Percentiles rank a stretch among this genome's conserved stretches.
These are phyloP conservation scores for Sanghuangporus sanghuang DNA, from an alignment of 1,284 basidiomycete species.

Conservation along the genomic window DNA sequence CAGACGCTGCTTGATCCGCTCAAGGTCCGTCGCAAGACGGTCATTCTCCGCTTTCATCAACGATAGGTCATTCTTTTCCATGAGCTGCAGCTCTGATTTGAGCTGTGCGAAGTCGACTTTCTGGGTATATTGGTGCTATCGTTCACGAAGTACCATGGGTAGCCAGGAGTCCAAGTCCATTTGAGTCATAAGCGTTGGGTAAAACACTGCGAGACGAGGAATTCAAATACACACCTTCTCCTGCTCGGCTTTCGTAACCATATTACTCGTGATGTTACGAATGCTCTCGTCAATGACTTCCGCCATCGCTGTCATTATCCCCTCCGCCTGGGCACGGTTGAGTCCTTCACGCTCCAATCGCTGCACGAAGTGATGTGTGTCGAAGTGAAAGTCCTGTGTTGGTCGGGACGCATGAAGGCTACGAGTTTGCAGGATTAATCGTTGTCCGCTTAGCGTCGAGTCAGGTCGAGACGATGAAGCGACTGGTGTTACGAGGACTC, in stretches of 20 bases:
- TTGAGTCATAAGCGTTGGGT: background rate
- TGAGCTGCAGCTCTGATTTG: constrained; percentile 93
- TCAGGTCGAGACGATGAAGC: too few relatives aligned
- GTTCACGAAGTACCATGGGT: background rate
- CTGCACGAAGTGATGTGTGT: constrained; percentile 91
- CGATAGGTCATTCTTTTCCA: constrained; percentile 96
- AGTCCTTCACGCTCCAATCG: constrained; percentile 84
- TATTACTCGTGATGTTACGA: constrained; percentile 87
- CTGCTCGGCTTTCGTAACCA: constrained; percentile 92
- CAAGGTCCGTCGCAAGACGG: constrained; percentile 85
- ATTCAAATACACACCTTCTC: constrained; percentile 66
- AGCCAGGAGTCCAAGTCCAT: background rate
- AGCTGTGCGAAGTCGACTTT: constrained; percentile 97
- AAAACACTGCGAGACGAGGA: background rate
- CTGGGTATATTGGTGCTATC: constrained; percentile 87
- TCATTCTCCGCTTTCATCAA: constrained; percentile 97
- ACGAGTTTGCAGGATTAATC: background rate
- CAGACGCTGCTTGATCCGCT: constrained; percentile 93
- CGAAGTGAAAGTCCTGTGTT: constrained; percentile 69
- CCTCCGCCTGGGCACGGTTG: constrained; percentile 85
- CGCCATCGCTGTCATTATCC: constrained; percentile 91
- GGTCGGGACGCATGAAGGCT: constrained; percentile 1
- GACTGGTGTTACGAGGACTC: background rate
- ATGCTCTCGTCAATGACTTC: constrained; percentile 95
- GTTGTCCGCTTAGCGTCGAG: too few relatives aligned